Evolutionary conservation across 306 rosid species (phyloP).

Genomic region (Glycine soja): DNA sequence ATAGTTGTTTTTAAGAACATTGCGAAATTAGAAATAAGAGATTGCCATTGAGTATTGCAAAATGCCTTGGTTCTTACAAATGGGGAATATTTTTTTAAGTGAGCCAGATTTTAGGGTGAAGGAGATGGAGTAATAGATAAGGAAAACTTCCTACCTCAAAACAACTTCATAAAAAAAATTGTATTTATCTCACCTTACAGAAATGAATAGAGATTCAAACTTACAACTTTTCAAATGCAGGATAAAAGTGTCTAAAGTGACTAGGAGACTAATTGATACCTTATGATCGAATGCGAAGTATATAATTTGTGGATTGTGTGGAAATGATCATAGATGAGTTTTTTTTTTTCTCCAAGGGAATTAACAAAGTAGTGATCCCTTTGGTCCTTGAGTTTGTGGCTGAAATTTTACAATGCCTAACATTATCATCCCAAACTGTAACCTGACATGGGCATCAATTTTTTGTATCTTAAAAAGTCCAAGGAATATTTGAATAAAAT

Average conservation of each 20-base stretch:
- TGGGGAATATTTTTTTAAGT: no score
- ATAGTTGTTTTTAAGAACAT: not conserved
- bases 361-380: conserved; percentile 40
- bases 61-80: no score
- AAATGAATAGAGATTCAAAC: not conserved
- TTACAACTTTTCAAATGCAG: not conserved
- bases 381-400: conserved; percentile 44
- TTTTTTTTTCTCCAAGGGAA: not conserved
- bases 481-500: not conserved
- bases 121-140: not conserved
- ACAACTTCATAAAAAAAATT: not conserved
- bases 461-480: not conserved
- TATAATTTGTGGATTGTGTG: no score
- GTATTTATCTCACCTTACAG: not conserved
- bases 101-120: not conserved
- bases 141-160: not conserved
- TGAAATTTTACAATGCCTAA: conserved; percentile 24
- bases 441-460: conserved; percentile 3
- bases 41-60: not conserved
- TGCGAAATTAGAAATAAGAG: not conserved
- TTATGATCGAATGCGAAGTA: no score
- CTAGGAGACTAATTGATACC: no score
- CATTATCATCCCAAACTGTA: not conserved
- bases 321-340: no score
- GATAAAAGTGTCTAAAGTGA: no score